Evolutionary conservation across 2,329 filamentous ascomycete species (phyloP), one percentile per base, ranked within the genome.

Genomic region (Macrophomina phaseolina): DNA sequence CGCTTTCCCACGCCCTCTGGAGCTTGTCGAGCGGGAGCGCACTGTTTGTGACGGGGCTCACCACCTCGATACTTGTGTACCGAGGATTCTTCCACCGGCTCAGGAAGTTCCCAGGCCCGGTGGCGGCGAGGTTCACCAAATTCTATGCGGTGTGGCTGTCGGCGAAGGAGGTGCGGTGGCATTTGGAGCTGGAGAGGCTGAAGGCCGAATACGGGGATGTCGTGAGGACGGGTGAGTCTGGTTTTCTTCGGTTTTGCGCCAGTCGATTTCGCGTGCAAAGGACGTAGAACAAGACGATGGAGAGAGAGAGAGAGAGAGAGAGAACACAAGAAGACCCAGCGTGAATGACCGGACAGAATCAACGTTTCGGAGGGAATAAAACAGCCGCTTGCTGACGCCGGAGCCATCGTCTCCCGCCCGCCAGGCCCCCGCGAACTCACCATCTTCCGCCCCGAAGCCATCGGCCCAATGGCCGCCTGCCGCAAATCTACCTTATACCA

Each of bases 101-200:
- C 52, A 74, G 76, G 63, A 71, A 68, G 4, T 75, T 79, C 32
- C 76, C 77, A 1, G 77, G 77, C n/a, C 79, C 80, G 6, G 73
- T 71, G 52, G 66, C 65, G 30, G 76, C 77, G 6, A 72, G 76
- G 18, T 30, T 81, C 8, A 73, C 73, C 1, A 73, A 67, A n/a
- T 62, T 60, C 11, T 60, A 60, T n/a, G 38, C 23, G 38, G 55
- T 60, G 38, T 30, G 38, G 55, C 1, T 45, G 55, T 60, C 55
- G 36, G 46, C 36, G 38, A 45, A 28, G 40, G 18, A n/a, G 36
- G 48, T 61, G 34, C 42, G 45, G 58, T 40, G 32, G 34, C 58
- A 64, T 40, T 9, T 67, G 23, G 68, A 73, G 53, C 3, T 58
- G 38, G 16, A 58, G 38, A 2, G 46, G 36, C 5, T 64, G 64